Percentiles rank a stretch among this genome's conserved stretches.
Conservation (phyloP, 257 asterid genomes). For the Eustoma russellianum region DNA sequence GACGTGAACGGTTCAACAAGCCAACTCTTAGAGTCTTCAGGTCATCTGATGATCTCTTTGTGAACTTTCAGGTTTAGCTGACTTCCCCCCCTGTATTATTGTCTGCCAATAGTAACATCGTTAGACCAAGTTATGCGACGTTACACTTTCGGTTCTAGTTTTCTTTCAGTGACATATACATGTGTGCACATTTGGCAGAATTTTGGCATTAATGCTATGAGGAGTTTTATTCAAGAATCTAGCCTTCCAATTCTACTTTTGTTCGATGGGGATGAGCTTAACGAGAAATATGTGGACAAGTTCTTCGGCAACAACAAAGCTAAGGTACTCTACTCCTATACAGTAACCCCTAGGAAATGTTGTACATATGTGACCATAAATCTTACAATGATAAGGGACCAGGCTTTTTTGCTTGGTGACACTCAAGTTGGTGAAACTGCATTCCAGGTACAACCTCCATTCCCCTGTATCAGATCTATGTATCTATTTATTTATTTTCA, state of each 20-base stretch:
- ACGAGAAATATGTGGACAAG: slow-evolving; percentile 39
- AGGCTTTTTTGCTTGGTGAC: slow-evolving; percentile 68
- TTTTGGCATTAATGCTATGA: slow-evolving; percentile 42
- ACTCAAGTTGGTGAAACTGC: slow-evolving; percentile 42
- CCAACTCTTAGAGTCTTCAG: slow-evolving; percentile 65
- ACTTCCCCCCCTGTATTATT: too few species aligned
- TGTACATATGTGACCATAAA: slow-evolving; percentile 8
- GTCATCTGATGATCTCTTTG: slow-evolving; percentile 66
- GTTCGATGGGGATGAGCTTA: slow-evolving; percentile 43
- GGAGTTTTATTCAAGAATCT: slow-evolving; percentile 47
- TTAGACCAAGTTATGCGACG: too few species aligned
- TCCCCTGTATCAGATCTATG: slow-evolving; percentile 35
- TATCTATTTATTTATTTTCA: slow-evolving; percentile 60
- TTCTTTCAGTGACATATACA: too few species aligned
- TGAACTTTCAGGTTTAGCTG: slow-evolving; percentile 44
- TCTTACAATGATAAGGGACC: slow-evolving; percentile 53
- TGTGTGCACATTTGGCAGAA: slow-evolving; percentile 35
- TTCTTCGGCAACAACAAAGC: slow-evolving; percentile 35
- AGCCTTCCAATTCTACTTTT: slow-evolving; percentile 41
- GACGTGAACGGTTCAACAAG: slow-evolving; percentile 46
- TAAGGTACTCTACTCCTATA: slow-evolving; percentile 30
- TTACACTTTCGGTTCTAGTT: too few species aligned
- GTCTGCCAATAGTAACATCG: too few species aligned
- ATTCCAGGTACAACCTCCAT: too few species aligned
- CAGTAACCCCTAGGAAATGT: too few species aligned